Evolutionary conservation across 2,329 filamentous ascomycete species (phyloP).

Genomic region (Aspergillus sp.): DNA sequence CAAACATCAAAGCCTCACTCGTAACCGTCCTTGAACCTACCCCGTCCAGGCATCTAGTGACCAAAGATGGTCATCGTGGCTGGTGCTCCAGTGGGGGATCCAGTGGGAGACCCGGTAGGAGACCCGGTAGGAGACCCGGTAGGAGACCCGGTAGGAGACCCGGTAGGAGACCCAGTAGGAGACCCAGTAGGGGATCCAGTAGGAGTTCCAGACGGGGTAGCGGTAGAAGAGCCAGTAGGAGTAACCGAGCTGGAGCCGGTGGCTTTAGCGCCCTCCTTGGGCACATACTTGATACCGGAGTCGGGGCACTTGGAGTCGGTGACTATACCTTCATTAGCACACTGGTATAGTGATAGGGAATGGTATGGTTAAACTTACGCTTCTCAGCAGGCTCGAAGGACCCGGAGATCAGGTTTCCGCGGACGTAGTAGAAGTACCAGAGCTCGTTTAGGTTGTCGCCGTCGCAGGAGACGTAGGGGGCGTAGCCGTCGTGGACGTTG

Average conservation of each 20-base stretch:
- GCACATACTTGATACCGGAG: conserved; percentile 64
- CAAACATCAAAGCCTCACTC: neutral
- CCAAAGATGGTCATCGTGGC: too few relatives aligned
- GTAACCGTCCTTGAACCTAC: neutral
- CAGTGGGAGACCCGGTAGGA: neutral
- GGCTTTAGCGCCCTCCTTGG: conserved; percentile 46
- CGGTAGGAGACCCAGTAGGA: neutral
- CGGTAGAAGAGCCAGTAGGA: neutral
- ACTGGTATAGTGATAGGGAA: neutral
- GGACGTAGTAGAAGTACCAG: conserved; percentile 56
- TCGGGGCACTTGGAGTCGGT: conserved; percentile 59
- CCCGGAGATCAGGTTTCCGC: conserved; percentile 60
- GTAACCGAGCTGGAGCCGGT: too few relatives aligned
- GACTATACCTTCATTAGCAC: conserved; percentile 19
- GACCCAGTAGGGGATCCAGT: neutral
- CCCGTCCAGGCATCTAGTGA: neutral
- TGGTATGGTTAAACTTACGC: conserved; percentile 29
- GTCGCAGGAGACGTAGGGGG: conserved; percentile 53
- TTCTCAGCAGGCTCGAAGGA: conserved; percentile 59
- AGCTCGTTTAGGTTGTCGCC: conserved; percentile 52
- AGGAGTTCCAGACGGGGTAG: neutral
- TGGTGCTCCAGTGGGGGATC: neutral
- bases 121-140: neutral
- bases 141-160: neutral
- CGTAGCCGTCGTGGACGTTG: conserved; percentile 47